Base-by-base conservation (phyloP, 176 grass and related monocot genomes). In the Pontederia paniculata region DNA sequence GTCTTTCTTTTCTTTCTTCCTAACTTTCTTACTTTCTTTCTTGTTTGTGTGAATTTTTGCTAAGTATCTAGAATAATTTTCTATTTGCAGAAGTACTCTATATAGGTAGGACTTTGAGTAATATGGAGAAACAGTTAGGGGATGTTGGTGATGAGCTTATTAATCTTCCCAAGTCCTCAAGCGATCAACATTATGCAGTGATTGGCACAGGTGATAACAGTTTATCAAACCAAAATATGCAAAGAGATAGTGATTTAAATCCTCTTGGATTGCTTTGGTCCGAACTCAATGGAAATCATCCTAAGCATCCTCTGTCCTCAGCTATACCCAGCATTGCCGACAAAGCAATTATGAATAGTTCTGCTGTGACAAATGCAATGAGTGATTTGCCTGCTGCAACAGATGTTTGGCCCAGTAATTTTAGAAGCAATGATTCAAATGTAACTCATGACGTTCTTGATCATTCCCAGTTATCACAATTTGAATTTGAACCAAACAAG, bases 261-360 rank as follows among this genome's bases (percentile, higher is more conserved):
- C 87, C 83, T 77, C 83, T 98, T 65, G 87, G 87, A 45, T 87
- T 98, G 54, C 77, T 93, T 60, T 98, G 87, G 94, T 98, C 94
- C 66, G 94, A 98, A 62, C 78, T 98, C 43, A 80, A 98, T 80
- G 83, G 72, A 57, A 74, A 77, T 60, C 94, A 93, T 74, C 73
- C 65, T 12, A 98, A 85, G 43, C 87, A 84, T 52, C 91, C 94
- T 49, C 87, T 93, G 44, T 96, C 90, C 21, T 88, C 94, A 8
- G 93, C 76, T 58, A 71, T 88, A 20, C 70, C 77, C 51, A 69
- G 58, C 50, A 23, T 46, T 41, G 65, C 63, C 45, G 78, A 89
- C 21, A 63, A 73, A 3, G 68, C 59, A 66, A 81, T 69, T 61
- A 55, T 59, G 18, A 84, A 85, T 31, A 57, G 42, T 78, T 51